These are phyloP conservation scores for Apiospora hydei DNA, from an alignment of 2,329 filamentous ascomycete genomes.

Conservation along the genomic window DNA sequence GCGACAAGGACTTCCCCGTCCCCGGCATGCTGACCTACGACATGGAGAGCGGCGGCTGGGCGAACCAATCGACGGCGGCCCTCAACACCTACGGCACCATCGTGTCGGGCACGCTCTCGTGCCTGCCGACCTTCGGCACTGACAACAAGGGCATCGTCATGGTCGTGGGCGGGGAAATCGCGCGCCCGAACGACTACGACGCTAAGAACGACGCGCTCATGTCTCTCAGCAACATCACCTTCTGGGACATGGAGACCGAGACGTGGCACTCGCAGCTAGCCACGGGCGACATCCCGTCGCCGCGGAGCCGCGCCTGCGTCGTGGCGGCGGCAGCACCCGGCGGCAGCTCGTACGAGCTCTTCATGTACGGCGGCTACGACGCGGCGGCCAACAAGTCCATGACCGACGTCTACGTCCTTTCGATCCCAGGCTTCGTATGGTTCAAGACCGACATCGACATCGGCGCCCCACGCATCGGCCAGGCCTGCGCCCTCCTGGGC, in stretches of 20 bases:
- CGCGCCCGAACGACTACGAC: conserved; percentile 11
- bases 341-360: conserved; percentile 24
- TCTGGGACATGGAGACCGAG: conserved; percentile 26
- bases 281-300: conserved; percentile 26
- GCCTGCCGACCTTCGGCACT: conserved; percentile 25
- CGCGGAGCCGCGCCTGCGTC: conserved; percentile 25
- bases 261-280: conserved; percentile 25
- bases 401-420: conserved; percentile 26
- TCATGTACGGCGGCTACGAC: conserved; percentile 27
- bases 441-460: conserved; percentile 22
- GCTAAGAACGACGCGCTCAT: not conserved
- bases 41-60: conserved; percentile 24
- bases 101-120: conserved; percentile 19
- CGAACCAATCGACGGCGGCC: conserved; percentile 24
- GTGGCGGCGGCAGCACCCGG: not conserved
- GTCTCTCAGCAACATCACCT: conserved; percentile 15
- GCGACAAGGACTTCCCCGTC: not conserved
- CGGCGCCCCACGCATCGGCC: conserved; percentile 18
- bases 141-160: conserved; percentile 2
- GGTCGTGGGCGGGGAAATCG: conserved; percentile 23
- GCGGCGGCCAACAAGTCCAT: not conserved
- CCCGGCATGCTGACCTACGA: conserved; percentile 27
- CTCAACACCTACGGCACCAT: conserved; percentile 24
- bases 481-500: conserved; percentile 21
- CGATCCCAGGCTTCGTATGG: conserved; percentile 29